phyloP scores from a whole-genome alignment of 1,284 basidiomycete species.

The Cystobasidium sp. region DNA sequence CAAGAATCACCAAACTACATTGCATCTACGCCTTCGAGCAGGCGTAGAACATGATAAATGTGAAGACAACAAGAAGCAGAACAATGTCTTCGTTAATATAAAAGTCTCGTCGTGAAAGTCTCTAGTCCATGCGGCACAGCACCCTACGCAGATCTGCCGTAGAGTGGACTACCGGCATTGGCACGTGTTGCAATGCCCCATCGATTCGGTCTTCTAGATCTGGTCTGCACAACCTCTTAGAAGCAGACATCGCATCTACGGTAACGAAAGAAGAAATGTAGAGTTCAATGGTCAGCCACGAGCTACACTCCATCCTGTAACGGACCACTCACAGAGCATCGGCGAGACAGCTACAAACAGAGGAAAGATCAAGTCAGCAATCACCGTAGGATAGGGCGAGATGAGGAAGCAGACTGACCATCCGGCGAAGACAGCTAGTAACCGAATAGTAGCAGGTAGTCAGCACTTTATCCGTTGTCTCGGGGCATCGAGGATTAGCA shows the following conservation, averaged over 20 bases:
- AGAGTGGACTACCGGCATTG: no score
- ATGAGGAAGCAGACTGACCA: background rate
- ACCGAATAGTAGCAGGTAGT: background rate
- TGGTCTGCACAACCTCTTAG: background rate
- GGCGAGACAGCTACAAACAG: slow-evolving; percentile 15
- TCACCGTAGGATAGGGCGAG: background rate
- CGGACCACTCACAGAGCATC: slow-evolving; percentile 11
- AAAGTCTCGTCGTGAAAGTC: no score
- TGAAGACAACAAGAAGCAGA: no score
- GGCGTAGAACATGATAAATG: no score
- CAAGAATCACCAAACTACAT: no score
- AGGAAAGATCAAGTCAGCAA: background rate
- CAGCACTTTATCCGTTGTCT: background rate
- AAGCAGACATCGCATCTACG: slow-evolving; percentile 26
- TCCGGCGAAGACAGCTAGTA: slow-evolving; percentile 25
- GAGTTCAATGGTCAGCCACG: background rate
- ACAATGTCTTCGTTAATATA: no score
- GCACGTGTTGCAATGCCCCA: no score
- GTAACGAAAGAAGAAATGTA: background rate
- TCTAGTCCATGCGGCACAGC: no score
- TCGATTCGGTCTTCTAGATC: background rate
- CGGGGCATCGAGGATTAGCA: background rate
- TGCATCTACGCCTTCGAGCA: no score
- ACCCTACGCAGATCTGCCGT: no score
- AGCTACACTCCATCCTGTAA: background rate